These are phyloP conservation scores for Phytophthora rubi DNA, from an alignment of 352 stramenopile species.

Conservation along the genomic window DNA sequence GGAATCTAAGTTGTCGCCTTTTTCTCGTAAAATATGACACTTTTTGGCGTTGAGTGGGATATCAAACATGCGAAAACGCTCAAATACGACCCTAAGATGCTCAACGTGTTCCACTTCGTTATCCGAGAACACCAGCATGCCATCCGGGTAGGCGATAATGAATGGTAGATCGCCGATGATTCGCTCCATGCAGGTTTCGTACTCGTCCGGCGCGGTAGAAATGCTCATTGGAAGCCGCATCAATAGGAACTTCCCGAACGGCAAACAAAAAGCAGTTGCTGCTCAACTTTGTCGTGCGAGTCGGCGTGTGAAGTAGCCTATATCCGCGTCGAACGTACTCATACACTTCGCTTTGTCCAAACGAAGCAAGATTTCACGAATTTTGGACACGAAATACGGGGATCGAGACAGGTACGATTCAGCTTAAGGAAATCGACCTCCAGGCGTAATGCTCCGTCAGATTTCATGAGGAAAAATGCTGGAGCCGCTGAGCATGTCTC, in stretches of 20 bases:
- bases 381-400: conserved; percentile 7
- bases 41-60: not conserved
- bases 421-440: conserved; percentile 5
- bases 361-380: conserved; percentile 4
- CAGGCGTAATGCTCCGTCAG: not conserved
- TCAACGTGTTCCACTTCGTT: not conserved
- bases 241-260: conserved; percentile 8
- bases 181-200: conserved; percentile 5
- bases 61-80: conserved; percentile 1
- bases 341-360: conserved; percentile 10
- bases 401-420: not conserved
- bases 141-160: conserved; percentile 9
- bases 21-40: conserved; percentile 8
- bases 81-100: conserved; percentile 5
- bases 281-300: not conserved
- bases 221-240: conserved; percentile 4
- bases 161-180: conserved; percentile 4
- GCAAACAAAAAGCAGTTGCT: conserved; percentile 8
- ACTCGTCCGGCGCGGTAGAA: conserved; percentile 6
- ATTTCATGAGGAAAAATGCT: conserved; percentile 18
- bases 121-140: conserved; percentile 6
- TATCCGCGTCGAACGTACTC: conserved; percentile 4
- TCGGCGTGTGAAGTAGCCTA: not conserved
- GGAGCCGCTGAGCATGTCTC: conserved; percentile 1
- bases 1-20: conserved; percentile 1